Base-by-base conservation (phyloP, 176 grass and related monocot genomes). In the Oryza punctata region DNA sequence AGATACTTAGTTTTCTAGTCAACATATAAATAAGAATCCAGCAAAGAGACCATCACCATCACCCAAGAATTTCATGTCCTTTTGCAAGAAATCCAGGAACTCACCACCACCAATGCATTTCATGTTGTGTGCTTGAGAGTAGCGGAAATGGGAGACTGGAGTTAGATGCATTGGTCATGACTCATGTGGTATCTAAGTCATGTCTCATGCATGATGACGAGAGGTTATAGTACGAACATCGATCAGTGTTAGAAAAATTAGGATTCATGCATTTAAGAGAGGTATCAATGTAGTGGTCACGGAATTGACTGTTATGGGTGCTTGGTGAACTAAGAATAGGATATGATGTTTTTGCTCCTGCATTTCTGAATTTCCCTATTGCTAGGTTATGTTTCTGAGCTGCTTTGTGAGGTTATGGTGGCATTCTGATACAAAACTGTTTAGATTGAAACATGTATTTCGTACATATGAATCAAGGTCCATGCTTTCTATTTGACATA, bases 391-490 rank as follows among this genome's bases (percentile, higher is more conserved):
- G 12, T 21, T 26, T 28, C 13, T 21, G n/a, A 3, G 33, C 29
- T 80, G 50, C 50, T 47, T 45, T 73, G 49, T 38, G 3, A 52
- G 57, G 15, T 27, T 13, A 23, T n/a, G 5, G 54, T 23, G 11
- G 15, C 30, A 57, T 46, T 67, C 43, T 1, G 7, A 12, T 69
- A 18, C 27, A 46, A 63, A 43, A n/a, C 6, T 41, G 46, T 14
- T 24, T 76, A 41, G 18, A n/a, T 68, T 84, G 73, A 67, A 66
- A 67, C 12, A 6, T 63, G 29, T 3, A 69, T 32, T 68, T 75
- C 63, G 60, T n/a, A 7, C 23, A 69, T 81, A 14, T 81, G 68
- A 12, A 54, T n/a, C 49, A 27, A 21, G 14, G 12, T 24, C 13
- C 5, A 7, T 40, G 37, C 37, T 40, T 40, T 69, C 12, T 50